Evolutionary conservation across 257 asterid species (phyloP), one percentile per base, ranked within the genome.

Genomic region (Fraxinus anomala): DNA sequence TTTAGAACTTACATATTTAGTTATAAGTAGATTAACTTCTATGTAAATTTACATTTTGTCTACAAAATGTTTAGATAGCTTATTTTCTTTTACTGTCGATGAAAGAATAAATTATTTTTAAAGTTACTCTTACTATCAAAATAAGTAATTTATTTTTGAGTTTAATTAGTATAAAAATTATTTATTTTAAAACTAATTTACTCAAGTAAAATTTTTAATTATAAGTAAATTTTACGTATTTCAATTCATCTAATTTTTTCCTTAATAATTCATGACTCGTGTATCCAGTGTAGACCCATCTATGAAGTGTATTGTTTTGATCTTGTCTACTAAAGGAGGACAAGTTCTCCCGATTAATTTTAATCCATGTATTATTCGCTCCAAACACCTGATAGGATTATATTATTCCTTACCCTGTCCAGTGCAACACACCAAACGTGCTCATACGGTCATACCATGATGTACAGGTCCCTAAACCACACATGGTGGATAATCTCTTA

Each of bases 401-500:
- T 44, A 40, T 40, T 40, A 40, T 56, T 56, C 66, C 66, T 56
- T 7, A 56, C 8, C 66, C 12, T n/a, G 30, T 56, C 66, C 8
- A 56, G 2, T 19, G 9, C 10, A 3, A 8, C 0, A 28, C 28
- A 2, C 66, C 24, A 56, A 56, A 19, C 11, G 1, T 56, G 66
- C 28, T 56, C 26, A 21, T n/a, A 19, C 9, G n/a, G 24, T 19
- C 24, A 12, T 54, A 19, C 63, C 63, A 54, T 56, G 28, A n/a
- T 8, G 34, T 8, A 24, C 31, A 21, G 33, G 33, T 61, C 17
- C 17, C 36, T 54, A 47, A 40, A 61, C 65, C 51, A 63, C 42
- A 73, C 42, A 68, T 61, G 40, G 21, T 68, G 8, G 63, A 82
- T 21, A 6, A 28, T n/a, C 28, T 23, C 11, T 68, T 68, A 54